phyloP scores from a whole-genome alignment of 805 yeast species.

The Metschnikowia similis region DNA sequence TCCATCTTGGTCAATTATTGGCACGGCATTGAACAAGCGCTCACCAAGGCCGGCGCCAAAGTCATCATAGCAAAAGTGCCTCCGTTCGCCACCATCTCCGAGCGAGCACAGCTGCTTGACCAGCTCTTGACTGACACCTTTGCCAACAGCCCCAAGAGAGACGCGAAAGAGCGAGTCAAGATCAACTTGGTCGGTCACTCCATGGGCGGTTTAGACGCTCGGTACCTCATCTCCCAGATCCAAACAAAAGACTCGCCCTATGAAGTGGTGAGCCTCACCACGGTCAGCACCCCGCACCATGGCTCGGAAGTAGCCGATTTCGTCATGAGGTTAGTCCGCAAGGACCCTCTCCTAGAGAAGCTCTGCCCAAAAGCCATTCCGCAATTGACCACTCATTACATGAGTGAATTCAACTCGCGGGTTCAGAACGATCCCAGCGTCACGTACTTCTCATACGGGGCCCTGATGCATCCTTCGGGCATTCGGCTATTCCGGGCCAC shows the following conservation, averaged over 20 bases:
- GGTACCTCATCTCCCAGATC: slow-evolving; percentile 65
- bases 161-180: slow-evolving; percentile 32
- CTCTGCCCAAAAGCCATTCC: slow-evolving; percentile 41
- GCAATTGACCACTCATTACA: slow-evolving; percentile 58
- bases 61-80: slow-evolving; percentile 78
- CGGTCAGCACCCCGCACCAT: slow-evolving; percentile 83
- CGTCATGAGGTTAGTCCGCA: slow-evolving; percentile 36
- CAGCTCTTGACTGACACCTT: slow-evolving; percentile 40
- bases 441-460: slow-evolving; percentile 79
- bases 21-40: slow-evolving; percentile 68
- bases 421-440: slow-evolving; percentile 58
- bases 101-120: slow-evolving; percentile 59
- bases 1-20: slow-evolving; percentile 63
- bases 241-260: slow-evolving; percentile 34
- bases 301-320: slow-evolving; percentile 84
- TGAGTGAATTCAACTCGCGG: slow-evolving; percentile 50
- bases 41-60: slow-evolving; percentile 58
- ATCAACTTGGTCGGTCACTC: slow-evolving; percentile 83
- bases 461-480: slow-evolving; percentile 60
- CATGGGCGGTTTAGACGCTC: slow-evolving; percentile 89
- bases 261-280: slow-evolving; percentile 70
- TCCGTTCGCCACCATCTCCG: slow-evolving; percentile 70
- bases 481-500: slow-evolving; percentile 57
- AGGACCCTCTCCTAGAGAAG: slow-evolving; percentile 13
- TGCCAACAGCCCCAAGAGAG: slow-evolving; percentile 13